Percentiles rank a stretch among this genome's conserved stretches.
These are phyloP conservation scores for Daedaleopsis nitida DNA, from an alignment of 768 basidiomycete species.

Conservation along the genomic window DNA sequence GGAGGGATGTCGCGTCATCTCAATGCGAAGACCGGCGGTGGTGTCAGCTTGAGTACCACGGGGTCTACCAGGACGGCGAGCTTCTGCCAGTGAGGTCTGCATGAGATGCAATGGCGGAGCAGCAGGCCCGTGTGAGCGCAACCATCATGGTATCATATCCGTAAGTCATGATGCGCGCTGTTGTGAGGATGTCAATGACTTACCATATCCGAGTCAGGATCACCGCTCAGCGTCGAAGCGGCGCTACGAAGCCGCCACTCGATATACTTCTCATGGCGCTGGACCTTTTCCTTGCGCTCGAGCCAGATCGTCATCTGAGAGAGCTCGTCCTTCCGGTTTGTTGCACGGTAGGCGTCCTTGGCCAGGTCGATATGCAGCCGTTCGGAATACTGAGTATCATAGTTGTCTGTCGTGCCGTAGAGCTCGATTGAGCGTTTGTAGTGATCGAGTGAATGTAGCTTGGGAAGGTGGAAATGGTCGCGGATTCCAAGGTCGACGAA, in stretches of 20 bases:
- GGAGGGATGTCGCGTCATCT: background rate
- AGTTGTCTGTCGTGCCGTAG: constrained; percentile 25
- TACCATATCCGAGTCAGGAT: too few species aligned
- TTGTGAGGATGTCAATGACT: too few species aligned
- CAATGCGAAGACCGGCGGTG: background rate
- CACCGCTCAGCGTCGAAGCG: too few species aligned
- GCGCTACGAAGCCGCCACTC: constrained; percentile 8
- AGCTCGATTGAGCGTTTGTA: constrained; percentile 16
- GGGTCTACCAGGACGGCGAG: too few species aligned
- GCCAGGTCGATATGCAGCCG: constrained; percentile 46
- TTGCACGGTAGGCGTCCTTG: constrained; percentile 33
- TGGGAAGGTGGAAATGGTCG: constrained; percentile 25
- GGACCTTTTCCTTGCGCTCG: constrained; percentile 16
- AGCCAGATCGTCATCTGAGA: constrained; percentile 22
- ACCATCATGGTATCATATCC: too few species aligned
- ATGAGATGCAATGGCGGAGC: too few species aligned
- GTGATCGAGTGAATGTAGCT: constrained; percentile 26
- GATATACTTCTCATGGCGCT: constrained; percentile 12
- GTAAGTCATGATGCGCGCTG: too few species aligned
- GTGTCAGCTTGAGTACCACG: too few species aligned
- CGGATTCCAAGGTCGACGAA: constrained; percentile 27
- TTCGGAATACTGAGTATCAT: constrained; percentile 27
- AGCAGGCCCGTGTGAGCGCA: too few species aligned
- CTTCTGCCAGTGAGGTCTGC: too few species aligned
- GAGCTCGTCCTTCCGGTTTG: constrained; percentile 18